Base-by-base conservation (phyloP, 1,139 yeast species). In the Pichia sp. region DNA sequence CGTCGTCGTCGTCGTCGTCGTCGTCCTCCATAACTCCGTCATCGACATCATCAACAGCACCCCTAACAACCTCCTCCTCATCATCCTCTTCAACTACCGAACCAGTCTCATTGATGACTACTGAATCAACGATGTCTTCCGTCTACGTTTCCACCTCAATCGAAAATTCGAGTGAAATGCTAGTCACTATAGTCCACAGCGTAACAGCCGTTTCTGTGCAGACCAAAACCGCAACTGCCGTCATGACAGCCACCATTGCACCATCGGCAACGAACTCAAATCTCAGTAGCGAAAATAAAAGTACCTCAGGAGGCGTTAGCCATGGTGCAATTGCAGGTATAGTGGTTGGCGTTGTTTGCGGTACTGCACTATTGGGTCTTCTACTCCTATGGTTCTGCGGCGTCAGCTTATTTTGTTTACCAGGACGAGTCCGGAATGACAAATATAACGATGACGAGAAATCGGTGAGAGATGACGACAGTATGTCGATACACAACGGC, bases 261-360 rank as follows among this genome's bases (percentile, higher is more conserved):
- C 56, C 65, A n/a, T 43, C 61, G 16, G 31, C 46, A 6, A 31
- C 59, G 13, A 29, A 45, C 8, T n/a, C 41, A 11, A 36, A n/a
- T 55, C 5, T n/a, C 11, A 11, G 51, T 19, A 44, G 40, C 11
- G 42, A 45, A 11, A 47, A 43, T 11, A 49, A 45, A 11, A 15
- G 43, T 34, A 47, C 51, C 11, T 32, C 38, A 1, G 36, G 45
- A 13, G 57, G 58, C 38, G 29, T 63, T 26, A 49, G 57, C 7
- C 60, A 79, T 6, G 93, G 93, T 26, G 85, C 85, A n/a, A 83
- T 84, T 60, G 90, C 86, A 1, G 92, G 90, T 49, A 80, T 84
- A 11, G 88, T 81, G 1, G 76, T 85, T 50, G 90, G 90, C n/a
- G 73, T 77, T 1, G 72, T 84, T 1, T 74, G 74, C 7, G 90